Base-by-base conservation (phyloP, 2,329 filamentous ascomycete genomes). In the Harringtonia lauricola region DNA sequence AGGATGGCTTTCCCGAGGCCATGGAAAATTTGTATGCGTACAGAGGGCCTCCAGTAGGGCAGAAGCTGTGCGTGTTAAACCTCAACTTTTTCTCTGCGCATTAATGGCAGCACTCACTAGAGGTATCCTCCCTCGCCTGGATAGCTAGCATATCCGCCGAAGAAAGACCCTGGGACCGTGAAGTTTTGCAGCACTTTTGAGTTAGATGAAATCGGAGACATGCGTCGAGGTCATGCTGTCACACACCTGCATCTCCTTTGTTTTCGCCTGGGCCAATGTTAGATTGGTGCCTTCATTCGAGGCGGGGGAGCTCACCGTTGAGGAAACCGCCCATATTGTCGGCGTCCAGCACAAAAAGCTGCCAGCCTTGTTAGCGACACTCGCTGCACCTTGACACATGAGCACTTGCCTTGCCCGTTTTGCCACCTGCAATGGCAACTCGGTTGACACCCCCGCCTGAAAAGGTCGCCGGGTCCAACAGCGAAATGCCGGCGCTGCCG, bases 71-170 rank as follows among this genome's bases (percentile, higher is more conserved):
- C 24, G 18, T 17, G 19, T 14, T 22, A 28, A 26, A 19, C n/a
- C 5, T 31, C 8, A 18, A 34, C 10, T 6, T 26, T 10, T 26
- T 26, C 24, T 10, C 24, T 26, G 24, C 7, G 24, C 6, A 10
- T 6, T 10, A 26, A 6, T 10, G 10, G 24, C 6, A 6, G 8
- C 3, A 41, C 45, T 39, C 33, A 47, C 45, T 67, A 68, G 46
- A 68, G 60, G 39, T 62, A 68, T 12, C 65, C 65, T 18, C 65
- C 65, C 48, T 66, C 65, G 2, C 59, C 49, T 2, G 64, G 64
- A 45, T 66, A 67, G 12, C 61, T 63, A 13, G 62, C 65, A 18
- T 54, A 52, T 14, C 58, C 62, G 21, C 60, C 62, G 43, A 62
- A 65, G 9, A 65, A 53, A 1, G 61, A 57, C 15, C 53, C 3